Evolutionary conservation across 2,329 filamentous ascomycete genomes (phyloP).

Genomic region (Paraphaeosphaeria minitans): DNA sequence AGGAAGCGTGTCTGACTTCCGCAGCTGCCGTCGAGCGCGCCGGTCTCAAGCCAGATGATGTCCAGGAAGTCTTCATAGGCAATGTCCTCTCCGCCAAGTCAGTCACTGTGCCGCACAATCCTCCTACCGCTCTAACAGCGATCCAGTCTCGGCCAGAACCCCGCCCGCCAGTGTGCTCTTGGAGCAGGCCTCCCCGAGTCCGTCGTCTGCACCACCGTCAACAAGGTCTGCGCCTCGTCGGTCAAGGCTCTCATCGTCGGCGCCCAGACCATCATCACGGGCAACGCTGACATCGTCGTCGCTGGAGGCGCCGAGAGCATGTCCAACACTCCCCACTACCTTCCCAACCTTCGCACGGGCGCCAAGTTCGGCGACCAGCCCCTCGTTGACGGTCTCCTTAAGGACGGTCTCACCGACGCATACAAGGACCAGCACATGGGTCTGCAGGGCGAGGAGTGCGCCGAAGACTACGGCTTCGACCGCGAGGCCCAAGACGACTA

Average conservation of each 20-base stretch:
- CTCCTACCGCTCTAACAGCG: slow-evolving; percentile 16
- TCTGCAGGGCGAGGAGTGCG: slow-evolving; percentile 88
- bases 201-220: slow-evolving; percentile 88
- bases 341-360: slow-evolving; percentile 82
- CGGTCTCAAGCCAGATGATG: slow-evolving; percentile 82
- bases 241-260: slow-evolving; percentile 94
- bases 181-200: slow-evolving; percentile 81
- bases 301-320: slow-evolving; percentile 97
- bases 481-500: slow-evolving; percentile 93
- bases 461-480: slow-evolving; percentile 77
- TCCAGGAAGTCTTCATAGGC: slow-evolving; percentile 97
- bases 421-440: slow-evolving; percentile 99
- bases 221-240: slow-evolving; percentile 98
- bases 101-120: slow-evolving; percentile 26
- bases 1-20: background rate
- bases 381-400: slow-evolving; percentile 87
- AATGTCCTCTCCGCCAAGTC: slow-evolving; percentile 98
- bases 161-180: slow-evolving; percentile 91
- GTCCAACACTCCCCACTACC: slow-evolving; percentile 97
- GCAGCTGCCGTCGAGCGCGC: slow-evolving; percentile 81
- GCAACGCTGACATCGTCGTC: slow-evolving; percentile 89
- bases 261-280: slow-evolving; percentile 96
- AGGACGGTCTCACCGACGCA: slow-evolving; percentile 92
- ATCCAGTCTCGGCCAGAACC: slow-evolving; percentile 89
- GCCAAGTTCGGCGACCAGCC: slow-evolving; percentile 93